These are phyloP conservation scores for Picea glauca DNA, from an alignment of 75 land plant species.

Conservation along the genomic window DNA sequence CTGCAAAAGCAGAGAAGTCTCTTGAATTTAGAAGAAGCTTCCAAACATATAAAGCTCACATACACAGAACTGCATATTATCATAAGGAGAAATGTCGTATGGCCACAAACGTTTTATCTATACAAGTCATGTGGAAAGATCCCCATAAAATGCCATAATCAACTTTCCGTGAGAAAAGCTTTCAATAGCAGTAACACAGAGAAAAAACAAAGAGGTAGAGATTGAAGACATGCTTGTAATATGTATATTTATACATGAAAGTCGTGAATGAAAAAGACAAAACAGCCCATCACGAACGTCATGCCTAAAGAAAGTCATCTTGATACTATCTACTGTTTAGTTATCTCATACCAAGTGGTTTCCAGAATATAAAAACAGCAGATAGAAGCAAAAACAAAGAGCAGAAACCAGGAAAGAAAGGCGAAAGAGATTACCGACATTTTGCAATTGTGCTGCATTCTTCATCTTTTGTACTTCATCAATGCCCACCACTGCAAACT, in stretches of 20 bases:
- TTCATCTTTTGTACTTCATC: background rate
- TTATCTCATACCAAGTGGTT: background rate
- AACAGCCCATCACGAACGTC: background rate
- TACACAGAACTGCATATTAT: background rate
- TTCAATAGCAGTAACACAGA: background rate
- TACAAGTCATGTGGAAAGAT: background rate
- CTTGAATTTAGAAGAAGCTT: constrained; percentile 1
- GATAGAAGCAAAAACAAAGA: background rate
- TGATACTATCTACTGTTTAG: background rate
- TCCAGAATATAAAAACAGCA: background rate
- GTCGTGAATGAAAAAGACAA: background rate
- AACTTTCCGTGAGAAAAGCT: background rate
- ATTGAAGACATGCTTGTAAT: background rate
- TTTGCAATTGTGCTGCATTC: background rate
- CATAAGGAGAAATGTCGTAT: background rate
- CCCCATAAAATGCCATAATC: background rate
- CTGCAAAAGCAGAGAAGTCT: background rate
- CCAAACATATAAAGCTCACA: background rate
- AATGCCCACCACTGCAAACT: background rate
- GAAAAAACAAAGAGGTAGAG: no score
- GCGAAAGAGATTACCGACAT: background rate
- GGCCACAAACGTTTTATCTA: background rate
- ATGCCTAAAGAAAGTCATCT: background rate
- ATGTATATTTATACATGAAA: background rate
- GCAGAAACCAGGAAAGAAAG: background rate